A percentile compares a stretch with the other conserved stretches of the same genome.
Conservation (phyloP, 1,139 yeast genomes). For the Diutina mesorugosa region DNA sequence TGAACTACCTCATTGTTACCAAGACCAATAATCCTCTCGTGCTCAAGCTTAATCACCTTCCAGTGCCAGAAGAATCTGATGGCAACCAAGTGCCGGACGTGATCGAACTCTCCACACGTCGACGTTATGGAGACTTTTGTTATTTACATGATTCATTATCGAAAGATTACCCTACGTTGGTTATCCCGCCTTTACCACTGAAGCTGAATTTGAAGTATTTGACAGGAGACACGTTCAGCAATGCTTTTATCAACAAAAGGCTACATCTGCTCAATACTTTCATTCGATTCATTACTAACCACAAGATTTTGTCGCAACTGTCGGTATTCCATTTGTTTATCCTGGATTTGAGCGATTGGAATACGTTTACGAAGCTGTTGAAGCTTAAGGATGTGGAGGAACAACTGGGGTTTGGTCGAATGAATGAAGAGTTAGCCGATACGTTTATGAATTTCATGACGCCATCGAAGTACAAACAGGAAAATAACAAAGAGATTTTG, state of each 20-base stretch:
- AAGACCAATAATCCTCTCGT: constrained; percentile 33
- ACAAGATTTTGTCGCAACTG: constrained; percentile 60
- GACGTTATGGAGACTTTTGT: constrained; percentile 76
- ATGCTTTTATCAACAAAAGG: constrained; percentile 71
- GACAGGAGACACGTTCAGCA: constrained; percentile 84
- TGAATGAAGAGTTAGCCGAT: constrained; percentile 55
- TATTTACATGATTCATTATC: constrained; percentile 61
- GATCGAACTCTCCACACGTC: constrained; percentile 23
- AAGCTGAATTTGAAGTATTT: constrained; percentile 83
- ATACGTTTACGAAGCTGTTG: constrained; percentile 56
- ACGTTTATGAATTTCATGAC: constrained; percentile 87
- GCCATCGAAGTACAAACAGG: constrained; percentile 53
- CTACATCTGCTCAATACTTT: constrained; percentile 77
- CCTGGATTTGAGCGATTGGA: constrained; percentile 72
- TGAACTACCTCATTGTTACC: constrained; percentile 72
- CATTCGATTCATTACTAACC: constrained; percentile 57
- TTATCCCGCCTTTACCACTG: constrained; percentile 91
- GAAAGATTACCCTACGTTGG: constrained; percentile 72
- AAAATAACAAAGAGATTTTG: constrained; percentile 63
- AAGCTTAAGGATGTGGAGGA: constrained; percentile 39
- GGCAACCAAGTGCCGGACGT: background rate
- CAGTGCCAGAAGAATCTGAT: background rate
- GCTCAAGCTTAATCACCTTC: constrained; percentile 14
- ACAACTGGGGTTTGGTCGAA: constrained; percentile 1
- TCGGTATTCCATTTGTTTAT: constrained; percentile 64